Evolutionary conservation across 169 alveolate genomes (phyloP), one percentile per base, ranked within the genome.

Genomic region (Plasmodium adleri): DNA sequence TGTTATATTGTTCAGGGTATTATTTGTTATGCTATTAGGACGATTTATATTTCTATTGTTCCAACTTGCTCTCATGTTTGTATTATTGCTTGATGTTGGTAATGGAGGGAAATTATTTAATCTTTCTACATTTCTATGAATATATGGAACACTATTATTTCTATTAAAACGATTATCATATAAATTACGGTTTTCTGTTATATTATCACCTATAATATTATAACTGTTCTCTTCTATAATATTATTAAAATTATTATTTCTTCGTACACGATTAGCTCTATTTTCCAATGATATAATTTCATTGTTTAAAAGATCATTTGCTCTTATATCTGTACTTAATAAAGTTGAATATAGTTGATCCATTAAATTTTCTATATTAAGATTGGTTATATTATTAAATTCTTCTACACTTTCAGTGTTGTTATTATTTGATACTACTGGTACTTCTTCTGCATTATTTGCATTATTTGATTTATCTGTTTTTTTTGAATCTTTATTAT

Each of bases 321-420:
- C 52, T 45, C 89, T 78, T 50, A 64, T 66, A 50, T 39, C 20
- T 20, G 68, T 78, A 50, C 64, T 28, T 43, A 76, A 39, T 45
- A 78, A 43, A 64, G 64, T 66, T 17, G 89, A 78, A 15, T 76
- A 78, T 1, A 78, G 45, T 10, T 78, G 73, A 78, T 78, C 62
- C 89, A 78, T 78, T 78, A 78, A 56, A n/a, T 68, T 58, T 13
- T 64, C 66, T 78, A 78, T 66, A 60, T 66, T 78, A 1, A 71
- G n/a, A 47, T 28, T 78, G 7, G 78, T 5, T 15, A 54, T 45
- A 20, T 24, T 59, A 59, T 78, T 63, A 9, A 64, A 1, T 10
- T 28, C 26, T 6, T 45, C 32, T 6, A 24, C 9, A 0, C 62
- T 12, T 60, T 20, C 20, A 9, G 24, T 66, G 26, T 60, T 74